Evolutionary conservation across 2,329 filamentous ascomycete species (phyloP).

Genomic region (Pestalotiopsis sp.): DNA sequence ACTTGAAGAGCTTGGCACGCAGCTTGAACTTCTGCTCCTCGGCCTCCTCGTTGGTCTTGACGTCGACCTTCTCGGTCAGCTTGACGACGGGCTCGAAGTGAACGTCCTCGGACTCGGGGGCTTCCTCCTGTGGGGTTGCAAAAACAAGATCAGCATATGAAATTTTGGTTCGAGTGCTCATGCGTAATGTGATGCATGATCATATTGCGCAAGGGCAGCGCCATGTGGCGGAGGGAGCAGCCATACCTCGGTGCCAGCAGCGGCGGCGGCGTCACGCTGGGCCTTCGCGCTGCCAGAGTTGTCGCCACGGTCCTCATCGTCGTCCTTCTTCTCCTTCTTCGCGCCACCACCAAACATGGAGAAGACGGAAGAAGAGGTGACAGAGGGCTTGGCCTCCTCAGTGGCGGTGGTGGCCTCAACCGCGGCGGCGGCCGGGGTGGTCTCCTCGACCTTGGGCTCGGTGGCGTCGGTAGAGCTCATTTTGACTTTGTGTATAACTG

Average conservation of each 20-base stretch:
- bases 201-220: background rate
- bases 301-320: constrained; percentile 80
- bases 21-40: constrained; percentile 99
- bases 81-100: constrained; percentile 97
- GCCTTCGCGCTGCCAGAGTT: constrained; percentile 88
- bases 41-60: constrained; percentile 96
- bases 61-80: constrained; percentile 95
- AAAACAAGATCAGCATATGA: background rate
- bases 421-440: constrained; percentile 30
- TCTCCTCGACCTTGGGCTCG: constrained; percentile 58
- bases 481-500: constrained; percentile 25
- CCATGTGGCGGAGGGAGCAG: background rate
- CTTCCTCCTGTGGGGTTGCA: constrained; percentile 52
- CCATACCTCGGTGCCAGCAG: constrained; percentile 24
- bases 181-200: background rate
- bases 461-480: constrained; percentile 55
- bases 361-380: constrained; percentile 74
- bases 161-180: background rate
- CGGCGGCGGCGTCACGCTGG: constrained; percentile 65
- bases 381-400: constrained; percentile 41
- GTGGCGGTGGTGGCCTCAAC: constrained; percentile 34
- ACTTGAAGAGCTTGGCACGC: constrained; percentile 99
- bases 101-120: constrained; percentile 86
- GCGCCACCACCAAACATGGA: constrained; percentile 98
- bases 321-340: constrained; percentile 94